Conservation (phyloP, 2,329 filamentous ascomycete genomes). For the Apiospora marii region DNA sequence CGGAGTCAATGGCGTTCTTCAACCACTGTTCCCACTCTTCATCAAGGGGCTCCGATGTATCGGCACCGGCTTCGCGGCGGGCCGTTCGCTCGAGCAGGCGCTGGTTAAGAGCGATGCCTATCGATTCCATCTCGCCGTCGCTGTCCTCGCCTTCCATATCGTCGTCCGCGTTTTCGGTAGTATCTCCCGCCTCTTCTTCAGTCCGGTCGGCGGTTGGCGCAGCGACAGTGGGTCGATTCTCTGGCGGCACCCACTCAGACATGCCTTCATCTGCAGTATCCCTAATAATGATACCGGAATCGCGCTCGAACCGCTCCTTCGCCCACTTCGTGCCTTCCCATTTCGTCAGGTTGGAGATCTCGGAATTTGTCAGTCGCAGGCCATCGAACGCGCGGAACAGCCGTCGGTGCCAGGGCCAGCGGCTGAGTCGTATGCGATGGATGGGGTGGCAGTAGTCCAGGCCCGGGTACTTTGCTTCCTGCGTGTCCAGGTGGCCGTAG, state of each 20-base stretch:
- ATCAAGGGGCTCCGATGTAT: constrained; percentile 63
- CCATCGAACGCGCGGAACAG: constrained; percentile 80
- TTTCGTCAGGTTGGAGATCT: constrained; percentile 76
- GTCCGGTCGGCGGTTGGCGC: background rate
- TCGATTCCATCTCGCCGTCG: constrained; percentile 61
- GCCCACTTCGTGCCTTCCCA: constrained; percentile 89
- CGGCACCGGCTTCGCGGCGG: constrained; percentile 67
- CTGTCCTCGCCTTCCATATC: constrained; percentile 49
- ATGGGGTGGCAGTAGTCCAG: constrained; percentile 78
- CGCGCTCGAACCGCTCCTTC: constrained; percentile 79
- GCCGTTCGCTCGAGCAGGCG: constrained; percentile 71
- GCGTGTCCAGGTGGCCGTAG: constrained; percentile 80
- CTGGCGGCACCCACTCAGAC: constrained; percentile 64
- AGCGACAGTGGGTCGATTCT: constrained; percentile 38
- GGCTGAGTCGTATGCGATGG: constrained; percentile 79
- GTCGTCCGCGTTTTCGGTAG: constrained; percentile 41
- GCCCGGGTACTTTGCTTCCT: constrained; percentile 82
- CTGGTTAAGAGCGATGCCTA: constrained; percentile 69
- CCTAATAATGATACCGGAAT: constrained; percentile 72
- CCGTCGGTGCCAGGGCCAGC: constrained; percentile 78
- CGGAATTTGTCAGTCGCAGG: constrained; percentile 71
- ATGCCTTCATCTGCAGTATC: constrained; percentile 79
- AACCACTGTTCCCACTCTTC: constrained; percentile 80
- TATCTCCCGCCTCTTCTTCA: background rate
- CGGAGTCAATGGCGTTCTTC: constrained; percentile 73